Evolutionary conservation across 1,284 basidiomycete species (phyloP).

Genomic region (Malassezia psittaci): DNA sequence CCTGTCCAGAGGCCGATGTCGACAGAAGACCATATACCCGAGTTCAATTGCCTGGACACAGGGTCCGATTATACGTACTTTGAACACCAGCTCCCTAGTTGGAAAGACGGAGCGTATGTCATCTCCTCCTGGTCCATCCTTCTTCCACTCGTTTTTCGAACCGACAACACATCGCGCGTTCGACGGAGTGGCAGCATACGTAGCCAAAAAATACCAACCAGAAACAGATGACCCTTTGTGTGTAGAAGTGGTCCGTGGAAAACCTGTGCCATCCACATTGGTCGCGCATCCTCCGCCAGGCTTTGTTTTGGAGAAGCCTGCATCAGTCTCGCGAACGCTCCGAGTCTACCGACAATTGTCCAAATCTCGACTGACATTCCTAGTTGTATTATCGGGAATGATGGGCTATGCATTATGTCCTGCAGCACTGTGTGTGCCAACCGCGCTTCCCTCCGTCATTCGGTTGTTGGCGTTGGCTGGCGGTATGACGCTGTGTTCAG

Average conservation of each 20-base stretch:
- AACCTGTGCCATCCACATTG: not conserved
- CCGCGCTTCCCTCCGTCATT: constrained; percentile 25
- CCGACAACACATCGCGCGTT: not conserved
- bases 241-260: constrained; percentile 3
- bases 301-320: not conserved
- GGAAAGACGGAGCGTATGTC: constrained; percentile 3
- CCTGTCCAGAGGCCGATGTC: too few relatives aligned
- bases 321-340: not conserved
- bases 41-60: not conserved
- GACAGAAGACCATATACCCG: too few relatives aligned
- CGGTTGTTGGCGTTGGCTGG: constrained; percentile 69
- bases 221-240: constrained; percentile 9
- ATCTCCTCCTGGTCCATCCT: not conserved
- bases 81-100: not conserved
- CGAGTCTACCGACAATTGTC: constrained; percentile 65
- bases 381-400: constrained; percentile 83
- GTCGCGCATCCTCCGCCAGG: constrained; percentile 5
- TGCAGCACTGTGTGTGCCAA: constrained; percentile 22
- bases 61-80: not conserved
- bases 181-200: not conserved
- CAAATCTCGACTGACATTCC: constrained; percentile 75
- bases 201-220: constrained; percentile 9
- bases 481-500: constrained; percentile 81
- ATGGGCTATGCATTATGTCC: constrained; percentile 79
- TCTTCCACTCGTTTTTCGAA: not conserved